Base-by-base conservation (phyloP, 1,284 basidiomycete species). In the Stygiomarasmius scandens region DNA sequence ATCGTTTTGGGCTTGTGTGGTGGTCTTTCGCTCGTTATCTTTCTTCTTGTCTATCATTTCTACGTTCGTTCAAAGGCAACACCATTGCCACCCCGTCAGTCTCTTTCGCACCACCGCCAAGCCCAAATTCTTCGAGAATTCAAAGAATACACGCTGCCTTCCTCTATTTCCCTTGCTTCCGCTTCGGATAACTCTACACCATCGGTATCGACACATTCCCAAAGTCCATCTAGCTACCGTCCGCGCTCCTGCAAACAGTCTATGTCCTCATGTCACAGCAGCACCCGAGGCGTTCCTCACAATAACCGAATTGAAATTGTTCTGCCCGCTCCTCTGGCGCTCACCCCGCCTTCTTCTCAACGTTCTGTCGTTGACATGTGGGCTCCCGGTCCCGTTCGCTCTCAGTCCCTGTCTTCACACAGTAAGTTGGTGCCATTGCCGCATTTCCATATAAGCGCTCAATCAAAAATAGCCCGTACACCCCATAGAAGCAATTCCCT, bases 21-120 rank as follows among this genome's bases (percentile, higher is more conserved):
- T n/a, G 38, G 4, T 5, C 14, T 41, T 12, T 32, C 29, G 38
- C 14, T 41, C 38, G 16, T 12, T 41, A 12, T 41, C 16, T 4
- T 41, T 41, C 38, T 41, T 16, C 38, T 19, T 41, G 8, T 41
- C n/a, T 41, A 16, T 16, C n/a, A 41, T 16, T n/a, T 4, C 38
- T 41, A 16, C n/a, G 16, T 50, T 63, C 29, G 29, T 22, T 56
- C 67, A 22, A 67, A 66, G 20, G 66, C 77, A 3, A 70, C 69
- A 0, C 85, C 85, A 2, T 72, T 87, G 1, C 86, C 85, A 0
- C 85, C 83, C 20, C 72, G 79, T 1, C 83, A 86, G 59, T 80
- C 80, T 19, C 79, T 86, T n/a, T 83, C 84, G 3, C 82, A 83
- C 62, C 78, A 80, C 53, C 77, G 84, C 22, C 24, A 49, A 32